Conservation (phyloP, 192 early-diverging fungal species). For the Dimargaris verticillata region DNA sequence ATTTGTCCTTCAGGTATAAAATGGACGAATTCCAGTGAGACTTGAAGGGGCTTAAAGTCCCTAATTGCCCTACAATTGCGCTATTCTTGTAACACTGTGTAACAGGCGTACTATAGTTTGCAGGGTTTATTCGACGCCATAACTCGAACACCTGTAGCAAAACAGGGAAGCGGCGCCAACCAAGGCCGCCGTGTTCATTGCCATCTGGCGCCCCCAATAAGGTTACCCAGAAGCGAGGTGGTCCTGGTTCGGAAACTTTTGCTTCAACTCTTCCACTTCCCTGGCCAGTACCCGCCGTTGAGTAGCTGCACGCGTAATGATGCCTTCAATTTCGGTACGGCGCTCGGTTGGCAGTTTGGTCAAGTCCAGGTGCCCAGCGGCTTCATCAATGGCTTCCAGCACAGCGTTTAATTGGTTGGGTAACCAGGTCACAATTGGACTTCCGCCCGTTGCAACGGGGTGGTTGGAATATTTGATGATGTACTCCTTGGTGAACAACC, state of each 20-base stretch:
- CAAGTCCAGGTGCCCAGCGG: conserved; percentile 33
- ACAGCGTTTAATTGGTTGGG: conserved; percentile 52
- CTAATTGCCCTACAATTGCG: too few species aligned
- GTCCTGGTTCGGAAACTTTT: conserved; percentile 11
- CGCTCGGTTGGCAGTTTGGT: conserved; percentile 37
- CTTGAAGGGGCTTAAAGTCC: too few species aligned
- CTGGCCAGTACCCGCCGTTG: conserved; percentile 45
- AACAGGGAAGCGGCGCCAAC: too few species aligned
- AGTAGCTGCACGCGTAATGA: conserved; percentile 35
- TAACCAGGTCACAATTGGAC: conserved; percentile 48
- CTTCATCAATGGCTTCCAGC: conserved; percentile 42
- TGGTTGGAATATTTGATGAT: conserved; percentile 58
- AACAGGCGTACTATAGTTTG: too few species aligned
- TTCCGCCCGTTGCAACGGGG: conserved; percentile 59
- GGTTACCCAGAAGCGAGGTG: neutral
- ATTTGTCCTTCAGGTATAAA: too few species aligned
- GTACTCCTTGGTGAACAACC: conserved; percentile 78
- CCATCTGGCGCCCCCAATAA: too few species aligned
- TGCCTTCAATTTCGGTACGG: conserved; percentile 38
- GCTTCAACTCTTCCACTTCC: conserved; percentile 40
- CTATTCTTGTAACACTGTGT: too few species aligned
- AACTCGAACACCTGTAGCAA: too few species aligned
- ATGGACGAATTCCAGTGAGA: too few species aligned
- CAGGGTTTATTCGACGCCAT: too few species aligned
- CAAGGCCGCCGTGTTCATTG: too few species aligned